Percentiles rank a stretch among this genome's conserved stretches.
Evolutionary conservation across 2,329 filamentous ascomycete species (phyloP).

Genomic region (Talaromyces sp.): DNA sequence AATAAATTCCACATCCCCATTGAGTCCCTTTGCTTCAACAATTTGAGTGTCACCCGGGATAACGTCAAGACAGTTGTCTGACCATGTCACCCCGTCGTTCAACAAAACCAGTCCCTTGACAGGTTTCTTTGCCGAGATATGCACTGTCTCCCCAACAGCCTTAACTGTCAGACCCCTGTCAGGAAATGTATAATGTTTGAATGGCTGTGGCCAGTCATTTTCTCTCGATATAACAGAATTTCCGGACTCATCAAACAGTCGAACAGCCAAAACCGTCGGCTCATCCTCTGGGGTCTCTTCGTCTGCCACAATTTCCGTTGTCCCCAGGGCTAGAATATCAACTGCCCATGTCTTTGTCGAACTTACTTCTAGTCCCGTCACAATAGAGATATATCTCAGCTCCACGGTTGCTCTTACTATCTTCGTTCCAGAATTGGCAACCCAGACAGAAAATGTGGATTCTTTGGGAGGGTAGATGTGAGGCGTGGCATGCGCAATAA

Average conservation of each 20-base stretch:
- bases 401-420: not conserved
- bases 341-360: not conserved
- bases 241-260: not conserved
- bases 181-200: not conserved
- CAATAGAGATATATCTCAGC: not conserved
- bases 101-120: slow-evolving; percentile 5
- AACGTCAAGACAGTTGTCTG: slow-evolving; percentile 5
- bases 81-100: not conserved
- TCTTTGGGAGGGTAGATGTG: not conserved
- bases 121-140: not conserved
- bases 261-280: not conserved
- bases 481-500: slow-evolving; percentile 2
- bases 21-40: not conserved
- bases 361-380: not conserved
- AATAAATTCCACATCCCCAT: not conserved
- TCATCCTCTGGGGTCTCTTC: not conserved
- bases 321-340: not conserved
- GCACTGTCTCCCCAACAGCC: not conserved
- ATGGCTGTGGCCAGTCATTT: not conserved
- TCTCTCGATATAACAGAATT: not conserved
- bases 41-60: not conserved
- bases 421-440: not conserved
- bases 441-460: not conserved
- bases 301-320: not conserved
- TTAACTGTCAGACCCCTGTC: not conserved